Base-by-base conservation (phyloP, 306 rosid genomes). In the Quercus aquifolioides region DNA sequence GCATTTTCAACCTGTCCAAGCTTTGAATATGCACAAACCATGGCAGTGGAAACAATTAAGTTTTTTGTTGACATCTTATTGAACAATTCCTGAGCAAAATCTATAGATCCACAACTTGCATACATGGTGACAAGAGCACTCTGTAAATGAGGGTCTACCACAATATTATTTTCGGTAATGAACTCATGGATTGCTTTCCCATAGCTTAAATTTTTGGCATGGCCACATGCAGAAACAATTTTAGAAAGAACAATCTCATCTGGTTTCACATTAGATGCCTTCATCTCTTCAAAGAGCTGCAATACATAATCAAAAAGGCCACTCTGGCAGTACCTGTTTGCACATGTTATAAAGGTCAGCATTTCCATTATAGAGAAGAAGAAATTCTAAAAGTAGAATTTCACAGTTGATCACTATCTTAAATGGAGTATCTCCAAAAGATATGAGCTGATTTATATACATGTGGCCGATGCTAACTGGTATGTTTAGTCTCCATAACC, bases 101-200 rank as follows among this genome's bases (percentile, higher is more conserved):
- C 90, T 91, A 89, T 85, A 5, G 90, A 87, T 73, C 97, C 96
- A 77, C 92, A 87, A 72, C 83, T 89, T 14, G 87, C 89, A 78
- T 93, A 91, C 97, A 91, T 88, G 69, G 88, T 83, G 26, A 93
- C 78, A 35, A 93, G 89, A 71, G 98, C 89, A 73, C 91, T 74
- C 82, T 74, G 91, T 83, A 91, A 70, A 77, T 88, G 89, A 70
- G 79, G 68, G 68, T 88, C 89, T 33, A 77, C 41, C 55, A 35
- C 63, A 60, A 88, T 14, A 76, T 75, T 74, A 58, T 84, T 88
- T 67, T 81, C 71, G 3, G 69, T 69, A 69, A 86, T 86, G 74
- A 81, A 86, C 70, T 86, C 83, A 73, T 88, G 92, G 69, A 86
- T 56, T 55, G 76, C 81, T 79, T 57, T 82, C 60, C 90, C 88